These are phyloP conservation scores for Amphichorda felina DNA, from an alignment of 2,329 filamentous ascomycete genomes.

Conservation along the genomic window DNA sequence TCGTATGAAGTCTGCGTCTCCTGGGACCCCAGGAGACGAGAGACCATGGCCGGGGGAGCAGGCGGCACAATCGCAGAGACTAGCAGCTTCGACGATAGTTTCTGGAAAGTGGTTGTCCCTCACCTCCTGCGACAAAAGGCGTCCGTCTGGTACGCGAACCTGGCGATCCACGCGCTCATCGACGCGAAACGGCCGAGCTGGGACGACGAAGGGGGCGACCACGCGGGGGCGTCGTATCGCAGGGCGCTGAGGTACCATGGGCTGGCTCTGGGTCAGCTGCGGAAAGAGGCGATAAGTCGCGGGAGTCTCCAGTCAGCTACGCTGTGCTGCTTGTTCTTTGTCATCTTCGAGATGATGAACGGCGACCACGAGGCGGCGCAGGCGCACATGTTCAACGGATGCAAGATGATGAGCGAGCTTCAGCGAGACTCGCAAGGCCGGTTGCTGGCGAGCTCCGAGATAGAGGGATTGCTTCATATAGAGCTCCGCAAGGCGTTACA, in stretches of 20 bases:
- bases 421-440: not conserved
- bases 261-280: conserved; percentile 15
- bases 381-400: conserved; percentile 22
- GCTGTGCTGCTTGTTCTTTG: conserved; percentile 23
- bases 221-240: conserved; percentile 12
- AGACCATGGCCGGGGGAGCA: not conserved
- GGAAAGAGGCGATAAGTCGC: conserved; percentile 7
- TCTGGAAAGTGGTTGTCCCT: conserved; percentile 23
- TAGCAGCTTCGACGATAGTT: conserved; percentile 8
- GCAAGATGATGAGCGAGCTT: conserved; percentile 22
- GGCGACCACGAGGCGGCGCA: conserved; percentile 20
- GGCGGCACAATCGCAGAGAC: not conserved
- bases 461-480: conserved; percentile 2
- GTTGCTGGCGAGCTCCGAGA: not conserved
- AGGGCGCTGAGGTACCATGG: conserved; percentile 20
- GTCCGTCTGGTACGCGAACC: conserved; percentile 22
- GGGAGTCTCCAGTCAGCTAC: conserved; percentile 15
- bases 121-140: conserved; percentile 18
- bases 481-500: conserved; percentile 6
- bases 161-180: conserved; percentile 22
- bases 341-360: conserved; percentile 23
- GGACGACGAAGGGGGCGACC: conserved; percentile 6
- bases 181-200: conserved; percentile 12
- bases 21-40: too few species aligned
- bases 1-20: not conserved